Percentiles rank a stretch among this genome's conserved stretches.
Evolutionary conservation across 805 yeast genomes (phyloP).

Genomic region (Yarrowia bubula): DNA sequence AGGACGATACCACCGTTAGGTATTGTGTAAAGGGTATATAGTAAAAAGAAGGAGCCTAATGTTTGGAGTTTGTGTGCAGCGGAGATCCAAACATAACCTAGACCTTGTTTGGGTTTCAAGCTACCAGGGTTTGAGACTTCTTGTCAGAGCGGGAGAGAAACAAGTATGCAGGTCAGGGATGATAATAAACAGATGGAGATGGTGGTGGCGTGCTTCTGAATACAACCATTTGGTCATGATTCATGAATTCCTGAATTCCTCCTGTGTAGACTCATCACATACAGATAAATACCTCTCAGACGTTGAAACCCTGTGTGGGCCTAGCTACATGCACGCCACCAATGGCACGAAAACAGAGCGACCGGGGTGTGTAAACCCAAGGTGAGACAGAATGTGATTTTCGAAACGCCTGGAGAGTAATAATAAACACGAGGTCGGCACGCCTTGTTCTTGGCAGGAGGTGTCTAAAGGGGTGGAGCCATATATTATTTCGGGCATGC

Average conservation of each 20-base stretch:
- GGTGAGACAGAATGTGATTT: conserved; percentile 22
- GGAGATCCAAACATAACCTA: conserved; percentile 23
- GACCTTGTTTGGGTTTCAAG: background rate
- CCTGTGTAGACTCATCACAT: background rate
- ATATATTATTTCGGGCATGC: background rate
- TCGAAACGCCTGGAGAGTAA: background rate
- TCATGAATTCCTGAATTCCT: too few relatives aligned
- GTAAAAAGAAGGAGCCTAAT: background rate
- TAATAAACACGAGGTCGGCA: background rate
- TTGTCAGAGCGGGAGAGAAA: background rate
- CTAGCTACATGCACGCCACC: conserved; percentile 11
- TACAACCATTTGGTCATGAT: too few relatives aligned
- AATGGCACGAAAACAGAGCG: conserved; percentile 25
- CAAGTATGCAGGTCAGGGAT: background rate
- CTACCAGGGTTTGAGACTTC: background rate
- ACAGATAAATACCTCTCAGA: background rate
- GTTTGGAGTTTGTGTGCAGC: conserved; percentile 20
- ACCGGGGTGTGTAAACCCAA: background rate
- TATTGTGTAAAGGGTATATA: background rate
- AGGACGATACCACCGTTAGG: conserved; percentile 21
- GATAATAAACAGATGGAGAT: background rate
- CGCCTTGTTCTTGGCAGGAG: background rate
- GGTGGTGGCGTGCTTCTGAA: too few relatives aligned
- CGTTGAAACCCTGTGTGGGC: background rate
- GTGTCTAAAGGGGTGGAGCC: background rate